These are phyloP conservation scores for Themeda triandra DNA, from an alignment of 176 grass and related monocot genomes.

Conservation along the genomic window DNA sequence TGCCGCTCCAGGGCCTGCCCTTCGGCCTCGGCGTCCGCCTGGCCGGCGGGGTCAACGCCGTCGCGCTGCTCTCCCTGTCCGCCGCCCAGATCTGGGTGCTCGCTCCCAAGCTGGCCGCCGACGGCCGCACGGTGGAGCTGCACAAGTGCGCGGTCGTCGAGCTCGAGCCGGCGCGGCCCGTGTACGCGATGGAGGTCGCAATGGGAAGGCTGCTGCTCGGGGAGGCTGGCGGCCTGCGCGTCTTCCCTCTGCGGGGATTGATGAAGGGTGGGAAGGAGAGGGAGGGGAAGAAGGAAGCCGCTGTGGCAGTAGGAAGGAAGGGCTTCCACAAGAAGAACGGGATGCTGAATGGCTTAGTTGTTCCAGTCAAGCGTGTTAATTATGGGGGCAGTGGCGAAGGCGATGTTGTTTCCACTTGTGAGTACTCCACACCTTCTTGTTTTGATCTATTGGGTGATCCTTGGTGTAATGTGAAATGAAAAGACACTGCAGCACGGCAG, in stretches of 20 bases:
- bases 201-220: constrained; percentile 73
- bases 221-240: constrained; percentile 72
- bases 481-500: neutral
- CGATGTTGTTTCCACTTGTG: constrained; percentile 35
- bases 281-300: constrained; percentile 13
- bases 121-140: constrained; percentile 51
- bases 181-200: constrained; percentile 63
- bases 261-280: constrained; percentile 56
- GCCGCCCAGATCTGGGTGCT: constrained; percentile 89
- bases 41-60: constrained; percentile 53
- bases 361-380: constrained; percentile 23
- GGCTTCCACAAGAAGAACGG: constrained; percentile 48
- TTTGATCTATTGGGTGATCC: neutral
- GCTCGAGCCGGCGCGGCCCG: constrained; percentile 55
- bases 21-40: constrained; percentile 65
- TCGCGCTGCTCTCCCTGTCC: constrained; percentile 64
- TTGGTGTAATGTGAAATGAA: neutral
- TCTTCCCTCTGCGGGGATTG: constrained; percentile 58
- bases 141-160: constrained; percentile 82
- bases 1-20: constrained; percentile 53
- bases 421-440: constrained; percentile 17
- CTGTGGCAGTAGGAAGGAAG: constrained; percentile 28
- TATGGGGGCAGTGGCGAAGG: constrained; percentile 17
- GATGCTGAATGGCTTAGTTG: constrained; percentile 49
- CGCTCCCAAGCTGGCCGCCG: constrained; percentile 35